These are phyloP conservation scores for Lactarius sp. DNA, from an alignment of 768 basidiomycete genomes.

Conservation along the genomic window DNA sequence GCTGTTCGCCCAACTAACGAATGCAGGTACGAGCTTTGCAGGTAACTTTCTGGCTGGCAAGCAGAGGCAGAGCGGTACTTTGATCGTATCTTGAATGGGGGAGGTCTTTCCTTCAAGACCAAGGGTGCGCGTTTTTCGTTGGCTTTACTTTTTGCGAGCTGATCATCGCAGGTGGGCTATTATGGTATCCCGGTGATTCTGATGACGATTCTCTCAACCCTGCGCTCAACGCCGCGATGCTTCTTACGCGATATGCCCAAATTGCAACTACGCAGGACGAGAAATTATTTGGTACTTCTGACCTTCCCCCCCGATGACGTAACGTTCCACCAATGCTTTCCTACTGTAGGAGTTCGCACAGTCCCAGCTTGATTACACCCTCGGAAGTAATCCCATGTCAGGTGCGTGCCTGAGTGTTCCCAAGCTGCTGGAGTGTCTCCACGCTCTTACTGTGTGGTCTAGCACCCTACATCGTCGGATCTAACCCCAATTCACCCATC, in stretches of 20 bases:
- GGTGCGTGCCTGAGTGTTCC: conserved; percentile 39
- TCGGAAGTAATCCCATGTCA: conserved; percentile 89
- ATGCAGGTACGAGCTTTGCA: conserved; percentile 47
- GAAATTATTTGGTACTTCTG: conserved; percentile 52
- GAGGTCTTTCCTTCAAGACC: conserved; percentile 54
- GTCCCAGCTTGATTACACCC: conserved; percentile 70
- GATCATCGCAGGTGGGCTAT: conserved; percentile 56
- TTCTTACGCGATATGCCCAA: conserved; percentile 70
- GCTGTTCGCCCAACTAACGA: conserved; percentile 68
- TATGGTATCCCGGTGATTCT: conserved; percentile 83
- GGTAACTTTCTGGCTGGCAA: conserved; percentile 60
- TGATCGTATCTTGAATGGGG: conserved; percentile 59
- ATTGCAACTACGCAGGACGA: conserved; percentile 53
- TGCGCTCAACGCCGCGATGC: conserved; percentile 82
- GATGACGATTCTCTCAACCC: conserved; percentile 78
- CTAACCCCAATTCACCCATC: conserved; percentile 82
- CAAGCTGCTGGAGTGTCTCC: neutral
- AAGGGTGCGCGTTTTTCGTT: conserved; percentile 41
- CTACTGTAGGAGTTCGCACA: conserved; percentile 59
- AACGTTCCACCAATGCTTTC: conserved; percentile 11
- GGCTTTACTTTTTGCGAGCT: neutral
- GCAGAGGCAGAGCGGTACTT: conserved; percentile 68
- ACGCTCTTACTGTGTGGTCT: conserved; percentile 15
- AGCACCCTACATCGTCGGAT: conserved; percentile 84
- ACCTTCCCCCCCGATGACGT: neutral